Base-by-base conservation (phyloP, 352 stramenopile species). In the Lagenidium sp. region DNA sequence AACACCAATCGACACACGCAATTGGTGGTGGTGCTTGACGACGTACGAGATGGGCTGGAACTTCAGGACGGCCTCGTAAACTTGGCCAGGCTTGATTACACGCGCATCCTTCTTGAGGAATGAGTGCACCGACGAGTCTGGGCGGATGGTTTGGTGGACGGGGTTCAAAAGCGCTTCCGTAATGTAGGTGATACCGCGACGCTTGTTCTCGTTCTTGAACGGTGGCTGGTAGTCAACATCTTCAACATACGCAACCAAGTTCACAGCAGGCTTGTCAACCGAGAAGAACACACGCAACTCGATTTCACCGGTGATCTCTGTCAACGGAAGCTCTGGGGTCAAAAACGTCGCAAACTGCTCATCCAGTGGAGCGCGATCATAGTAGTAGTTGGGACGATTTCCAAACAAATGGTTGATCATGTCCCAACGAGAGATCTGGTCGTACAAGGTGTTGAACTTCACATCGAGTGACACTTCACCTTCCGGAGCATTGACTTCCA, bases 141-240 rank as follows among this genome's bases (percentile, higher is more conserved):
- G 57, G 8, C 62, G 59, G 31, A 91, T 59, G 0, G 74, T 68
- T 48, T 66, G 55, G 59, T 91, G 79, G 39, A 83, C 63, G 0
- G 76, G 76, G 59, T 87, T 82, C 36, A 88, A 26, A 40, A 87
- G 41, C 15, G 73, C 73, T 42, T 91, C 79, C 0, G 79, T 88
- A 23, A 91, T 75, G 60, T 91, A 91, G 51, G 79, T 91, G 40
- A 84, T 53, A 16, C 79, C 79, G 12, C 60, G 63, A 35, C 79
- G 79, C 46, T 87, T 85, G 63, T 85, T 82, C 46, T 85, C 70
- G 44, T 91, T 87, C 57, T 66, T 61, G 62, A 91, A 88, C 7
- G 67, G 63, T 18, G 66, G 57, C 30, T 63, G 64, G 55, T 78
- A 75, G 61, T 91, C 77, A 23, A 85, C 68, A 40, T 91, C 79